These are phyloP conservation scores for Adansonia rubrostipa DNA, from an alignment of 441 rosid species.

Conservation along the genomic window DNA sequence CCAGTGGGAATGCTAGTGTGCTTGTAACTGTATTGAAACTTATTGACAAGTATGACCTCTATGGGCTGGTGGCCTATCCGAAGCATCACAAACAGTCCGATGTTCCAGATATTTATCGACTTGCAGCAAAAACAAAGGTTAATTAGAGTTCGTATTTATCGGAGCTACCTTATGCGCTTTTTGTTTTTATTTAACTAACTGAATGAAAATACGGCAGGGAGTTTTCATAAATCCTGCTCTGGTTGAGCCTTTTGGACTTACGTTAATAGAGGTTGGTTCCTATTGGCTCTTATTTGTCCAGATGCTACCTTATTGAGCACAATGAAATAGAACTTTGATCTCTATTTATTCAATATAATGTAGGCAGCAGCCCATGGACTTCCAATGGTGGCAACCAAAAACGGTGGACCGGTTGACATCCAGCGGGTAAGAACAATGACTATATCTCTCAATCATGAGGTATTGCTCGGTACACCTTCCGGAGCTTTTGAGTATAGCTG, in stretches of 20 bases:
- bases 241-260: constrained; percentile 98
- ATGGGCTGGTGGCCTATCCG: constrained; percentile 92
- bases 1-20: constrained; percentile 81
- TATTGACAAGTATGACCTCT: constrained; percentile 91
- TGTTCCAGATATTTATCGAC: constrained; percentile 93
- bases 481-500: background rate
- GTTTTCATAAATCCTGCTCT: constrained; percentile 97
- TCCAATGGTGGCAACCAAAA: constrained; percentile 97
- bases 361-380: constrained; percentile 99
- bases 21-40: constrained; percentile 86
- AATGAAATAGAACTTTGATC: constrained; percentile 23
- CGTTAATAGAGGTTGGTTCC: constrained; percentile 80
- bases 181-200: constrained; percentile 17
- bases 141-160: constrained; percentile 8
- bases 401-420: constrained; percentile 98
- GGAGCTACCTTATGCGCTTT: constrained; percentile 21
- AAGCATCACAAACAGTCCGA: constrained; percentile 97
- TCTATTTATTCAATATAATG: constrained; percentile 25
- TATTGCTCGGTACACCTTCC: constrained; percentile 2
- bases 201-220: constrained; percentile 52
- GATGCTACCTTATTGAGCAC: constrained; percentile 12
- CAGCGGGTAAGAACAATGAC: constrained; percentile 52
- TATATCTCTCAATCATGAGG: background rate
- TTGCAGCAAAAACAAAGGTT: constrained; percentile 92
- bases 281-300: background rate